Evolutionary conservation across 2,329 filamentous ascomycete genomes (phyloP).

Genomic region (Stemphylium beticola): DNA sequence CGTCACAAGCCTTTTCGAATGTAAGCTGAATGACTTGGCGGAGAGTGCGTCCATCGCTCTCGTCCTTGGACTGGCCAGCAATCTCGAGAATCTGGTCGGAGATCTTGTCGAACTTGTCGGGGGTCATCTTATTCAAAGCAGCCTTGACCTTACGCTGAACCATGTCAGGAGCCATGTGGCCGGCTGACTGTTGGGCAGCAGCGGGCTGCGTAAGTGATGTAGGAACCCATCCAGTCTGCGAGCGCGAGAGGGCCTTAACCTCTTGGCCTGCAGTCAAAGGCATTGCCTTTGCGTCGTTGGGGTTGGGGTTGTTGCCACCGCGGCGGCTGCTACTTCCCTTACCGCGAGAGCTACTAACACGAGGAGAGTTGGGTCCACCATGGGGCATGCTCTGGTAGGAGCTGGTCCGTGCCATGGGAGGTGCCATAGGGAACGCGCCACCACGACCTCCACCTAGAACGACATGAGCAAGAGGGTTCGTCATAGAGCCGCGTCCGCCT

Average conservation of each 20-base stretch:
- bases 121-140: constrained; percentile 99
- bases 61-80: constrained; percentile 92
- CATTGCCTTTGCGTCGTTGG: constrained; percentile 81
- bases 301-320: constrained; percentile 61
- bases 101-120: constrained; percentile 97
- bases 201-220: constrained; percentile 55
- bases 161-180: constrained; percentile 81
- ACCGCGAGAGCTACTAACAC: constrained; percentile 67
- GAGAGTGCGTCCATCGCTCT: constrained; percentile 89
- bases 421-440: constrained; percentile 63
- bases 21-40: constrained; percentile 98
- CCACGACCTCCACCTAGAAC: constrained; percentile 60
- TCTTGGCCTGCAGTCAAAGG: constrained; percentile 85
- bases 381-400: constrained; percentile 65
- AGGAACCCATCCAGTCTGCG: constrained; percentile 88
- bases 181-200: constrained; percentile 20
- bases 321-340: constrained; percentile 67
- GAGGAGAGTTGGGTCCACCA: constrained; percentile 72
- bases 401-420: constrained; percentile 69
- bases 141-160: constrained; percentile 99
- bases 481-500: constrained; percentile 39
- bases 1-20: constrained; percentile 98
- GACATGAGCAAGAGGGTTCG: constrained; percentile 66
- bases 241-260: constrained; percentile 76
- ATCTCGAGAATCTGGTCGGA: constrained; percentile 91